Base-by-base conservation (phyloP, 345 rosid species). In the Alliaria petiolata region DNA sequence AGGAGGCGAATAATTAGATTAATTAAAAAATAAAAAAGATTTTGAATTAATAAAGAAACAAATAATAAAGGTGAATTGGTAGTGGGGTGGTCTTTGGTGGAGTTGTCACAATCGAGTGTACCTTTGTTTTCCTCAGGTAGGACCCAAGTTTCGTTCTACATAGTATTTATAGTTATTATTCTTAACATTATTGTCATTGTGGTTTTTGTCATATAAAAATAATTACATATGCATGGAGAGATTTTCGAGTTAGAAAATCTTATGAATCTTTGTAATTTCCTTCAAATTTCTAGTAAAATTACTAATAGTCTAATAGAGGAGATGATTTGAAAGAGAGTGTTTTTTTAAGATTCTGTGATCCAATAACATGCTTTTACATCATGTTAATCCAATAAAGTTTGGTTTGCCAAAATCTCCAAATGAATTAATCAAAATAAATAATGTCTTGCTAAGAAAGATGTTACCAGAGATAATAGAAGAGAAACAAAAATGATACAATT, bases 51-150 rank as follows among this genome's bases (percentile, higher is more conserved):
- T 54, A 69, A 62, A 69, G 66, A 76, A 63, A 63, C 26, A 67
- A 34, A 52, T 61, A n/a, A n/a, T n/a, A 76, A 76, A 76, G 75
- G 75, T 38, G 70, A 63, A 76, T 35, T 76, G 65, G 62, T 76
- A 69, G 79, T 76, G 75, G 75, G 71, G 61, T 76, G 79, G 79
- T 76, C 79, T 76, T 69, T 63, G 75, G 79, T 76, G 79, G 79
- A 76, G 67, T 76, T 69, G 79, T 76, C 79, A 69, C 49, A 69
- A 76, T 76, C 79, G 79, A 76, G 75, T 76, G 79, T 63, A 76
- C 79, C 79, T 62, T 76, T 69, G 71, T 76, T 76, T 76, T 45
- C 70, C 75, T 55, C 58, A 19, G 34, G 65, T 38, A 46, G 49
- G 79, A 62, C 70, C 79, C 75, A 45, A 47, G 6, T 55, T 63